Evolutionary conservation across 2,329 filamentous ascomycete species (phyloP).

Genomic region (Curvularia verruculosa): DNA sequence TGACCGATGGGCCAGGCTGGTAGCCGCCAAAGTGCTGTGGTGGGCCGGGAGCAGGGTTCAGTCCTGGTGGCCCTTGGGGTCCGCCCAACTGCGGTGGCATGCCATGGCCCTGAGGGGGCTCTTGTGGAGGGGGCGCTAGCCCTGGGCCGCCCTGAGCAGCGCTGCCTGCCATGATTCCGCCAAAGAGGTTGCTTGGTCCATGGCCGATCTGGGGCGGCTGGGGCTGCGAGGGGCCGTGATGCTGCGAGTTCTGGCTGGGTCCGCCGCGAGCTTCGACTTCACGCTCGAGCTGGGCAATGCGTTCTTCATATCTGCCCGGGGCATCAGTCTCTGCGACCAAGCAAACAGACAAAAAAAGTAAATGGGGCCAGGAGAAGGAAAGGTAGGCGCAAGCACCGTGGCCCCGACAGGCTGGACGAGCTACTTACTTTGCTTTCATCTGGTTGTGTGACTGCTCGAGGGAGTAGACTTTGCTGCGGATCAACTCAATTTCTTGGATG

Average conservation of each 20-base stretch:
- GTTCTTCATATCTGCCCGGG: constrained; percentile 83
- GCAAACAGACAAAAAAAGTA: neutral
- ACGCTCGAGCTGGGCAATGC: constrained; percentile 82
- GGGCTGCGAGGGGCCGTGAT: constrained; percentile 81
- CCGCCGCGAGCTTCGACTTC: constrained; percentile 79
- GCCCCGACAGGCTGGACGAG: neutral
- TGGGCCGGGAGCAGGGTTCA: constrained; percentile 62
- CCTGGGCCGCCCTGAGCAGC: constrained; percentile 82
- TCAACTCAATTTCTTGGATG: constrained; percentile 92
- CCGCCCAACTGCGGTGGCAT: constrained; percentile 67
- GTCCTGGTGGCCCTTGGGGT: constrained; percentile 75
- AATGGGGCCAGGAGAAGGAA: too few species aligned
- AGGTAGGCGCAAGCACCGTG: too few species aligned
- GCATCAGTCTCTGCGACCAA: constrained; percentile 17
- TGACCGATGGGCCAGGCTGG: constrained; percentile 67
- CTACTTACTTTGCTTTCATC: constrained; percentile 85
- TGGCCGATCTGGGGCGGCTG: constrained; percentile 86
- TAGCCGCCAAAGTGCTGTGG: constrained; percentile 74
- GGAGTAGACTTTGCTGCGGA: constrained; percentile 89
- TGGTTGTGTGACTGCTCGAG: constrained; percentile 88
- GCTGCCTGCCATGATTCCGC: constrained; percentile 91
- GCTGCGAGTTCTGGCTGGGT: constrained; percentile 71
- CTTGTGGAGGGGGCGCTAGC: constrained; percentile 72
- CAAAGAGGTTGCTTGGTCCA: constrained; percentile 88
- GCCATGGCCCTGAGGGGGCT: constrained; percentile 64